phyloP scores from a whole-genome alignment of 1,139 yeast genomes.

The Taphrina wiesneri region DNA sequence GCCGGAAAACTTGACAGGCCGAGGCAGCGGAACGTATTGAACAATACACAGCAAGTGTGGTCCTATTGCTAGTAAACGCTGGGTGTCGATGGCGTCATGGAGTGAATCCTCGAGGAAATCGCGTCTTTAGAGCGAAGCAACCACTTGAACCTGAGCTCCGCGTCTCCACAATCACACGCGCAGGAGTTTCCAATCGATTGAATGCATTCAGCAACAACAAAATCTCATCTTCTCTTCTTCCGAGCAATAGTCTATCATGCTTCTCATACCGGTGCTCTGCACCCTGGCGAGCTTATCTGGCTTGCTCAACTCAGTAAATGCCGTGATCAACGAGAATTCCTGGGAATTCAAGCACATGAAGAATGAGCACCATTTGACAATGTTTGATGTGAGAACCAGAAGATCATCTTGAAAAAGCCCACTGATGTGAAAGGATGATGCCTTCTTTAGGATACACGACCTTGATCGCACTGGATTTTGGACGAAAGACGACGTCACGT shows the following conservation, averaged over 20 bases:
- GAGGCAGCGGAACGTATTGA: no score
- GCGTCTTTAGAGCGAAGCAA: not conserved
- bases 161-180: not conserved
- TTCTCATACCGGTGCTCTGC: not conserved
- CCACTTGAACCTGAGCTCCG: not conserved
- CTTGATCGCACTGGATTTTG: constrained; percentile 52
- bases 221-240: no score
- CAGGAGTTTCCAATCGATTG: not conserved
- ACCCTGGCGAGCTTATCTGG: not conserved
- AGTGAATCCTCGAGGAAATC: not conserved
- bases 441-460: constrained; percentile 79
- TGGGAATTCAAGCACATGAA: constrained; percentile 34
- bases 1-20: not conserved
- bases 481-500: constrained; percentile 62
- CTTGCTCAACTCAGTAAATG: not conserved
- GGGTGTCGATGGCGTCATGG: not conserved
- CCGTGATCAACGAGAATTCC: constrained; percentile 6
- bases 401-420: not conserved
- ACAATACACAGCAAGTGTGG: no score
- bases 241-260: no score
- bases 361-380: constrained; percentile 28
- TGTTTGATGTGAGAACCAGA: constrained; percentile 13
- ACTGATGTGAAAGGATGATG: constrained; percentile 14
- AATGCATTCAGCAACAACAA: not conserved
- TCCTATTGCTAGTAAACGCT: no score